Evolutionary conservation across 1,284 basidiomycete genomes (phyloP).

Genomic region (Cutaneotrichosporon dermatis): DNA sequence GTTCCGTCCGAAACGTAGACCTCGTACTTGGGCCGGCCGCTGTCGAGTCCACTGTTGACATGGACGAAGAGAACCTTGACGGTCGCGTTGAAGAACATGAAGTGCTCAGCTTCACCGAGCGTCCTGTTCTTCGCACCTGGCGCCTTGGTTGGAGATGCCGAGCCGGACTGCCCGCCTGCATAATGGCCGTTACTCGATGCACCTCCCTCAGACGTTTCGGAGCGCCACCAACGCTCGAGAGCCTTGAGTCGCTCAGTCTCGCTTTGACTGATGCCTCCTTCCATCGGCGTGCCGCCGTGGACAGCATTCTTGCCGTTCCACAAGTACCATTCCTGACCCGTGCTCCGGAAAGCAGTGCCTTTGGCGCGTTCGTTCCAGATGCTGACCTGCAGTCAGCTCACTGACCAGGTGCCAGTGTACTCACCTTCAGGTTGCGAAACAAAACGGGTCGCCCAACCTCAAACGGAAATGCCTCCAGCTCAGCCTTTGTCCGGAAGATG

Average conservation of each 20-base stretch:
- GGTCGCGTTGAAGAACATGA: conserved; percentile 6
- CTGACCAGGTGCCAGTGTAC: background rate
- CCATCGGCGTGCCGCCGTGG: background rate
- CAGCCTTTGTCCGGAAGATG: conserved; percentile 20
- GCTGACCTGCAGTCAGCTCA: conserved; percentile 1
- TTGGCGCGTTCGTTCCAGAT: conserved; percentile 29
- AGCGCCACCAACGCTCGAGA: conserved; percentile 21
- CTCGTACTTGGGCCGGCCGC: conserved; percentile 18
- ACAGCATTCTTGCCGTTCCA: background rate
- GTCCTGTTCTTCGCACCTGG: background rate
- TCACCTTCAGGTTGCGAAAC: conserved; percentile 24
- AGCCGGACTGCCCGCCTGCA: background rate
- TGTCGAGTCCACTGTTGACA: background rate
- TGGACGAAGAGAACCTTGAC: conserved; percentile 33
- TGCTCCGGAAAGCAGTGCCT: conserved; percentile 22
- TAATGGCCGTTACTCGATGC: background rate
- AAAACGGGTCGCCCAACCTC: conserved; percentile 21
- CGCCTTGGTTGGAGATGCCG: background rate
- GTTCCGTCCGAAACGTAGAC: conserved; percentile 42
- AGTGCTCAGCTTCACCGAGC: conserved; percentile 1
- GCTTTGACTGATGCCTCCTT: background rate
- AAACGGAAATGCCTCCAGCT: conserved; percentile 3
- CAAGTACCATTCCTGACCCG: conserved; percentile 2
- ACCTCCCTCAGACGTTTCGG: background rate
- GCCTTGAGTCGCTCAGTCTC: conserved; percentile 18